Evolutionary conservation across 176 grass and related monocot species (phyloP).

Genomic region (Carex kokanica): DNA sequence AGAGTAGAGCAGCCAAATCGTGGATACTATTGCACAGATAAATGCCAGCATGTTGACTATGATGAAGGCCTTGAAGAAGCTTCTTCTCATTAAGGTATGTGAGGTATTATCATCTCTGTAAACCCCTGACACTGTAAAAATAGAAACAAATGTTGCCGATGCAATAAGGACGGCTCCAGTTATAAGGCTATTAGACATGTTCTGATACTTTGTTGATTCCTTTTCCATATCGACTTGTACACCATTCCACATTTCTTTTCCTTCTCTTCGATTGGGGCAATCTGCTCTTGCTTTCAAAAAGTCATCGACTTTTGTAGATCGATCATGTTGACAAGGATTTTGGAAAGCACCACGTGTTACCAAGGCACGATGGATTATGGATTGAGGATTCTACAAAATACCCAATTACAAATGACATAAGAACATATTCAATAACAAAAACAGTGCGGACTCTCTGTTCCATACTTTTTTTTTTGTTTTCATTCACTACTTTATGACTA

Average conservation of each 20-base stretch:
- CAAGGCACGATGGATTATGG: not conserved
- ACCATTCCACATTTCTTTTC: not conserved
- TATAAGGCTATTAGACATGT: not conserved
- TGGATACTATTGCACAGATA: not conserved
- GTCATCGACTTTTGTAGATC: not conserved
- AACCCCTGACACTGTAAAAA: constrained; percentile 19
- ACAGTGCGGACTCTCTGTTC: not conserved
- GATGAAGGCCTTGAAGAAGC: constrained; percentile 2
- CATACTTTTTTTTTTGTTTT: not conserved
- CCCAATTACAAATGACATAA: not conserved
- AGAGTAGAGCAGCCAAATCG: not conserved
- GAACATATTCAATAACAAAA: not conserved
- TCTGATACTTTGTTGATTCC: constrained; percentile 1
- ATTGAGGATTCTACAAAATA: constrained; percentile 18
- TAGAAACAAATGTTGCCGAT: constrained; percentile 15
- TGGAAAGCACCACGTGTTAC: not conserved
- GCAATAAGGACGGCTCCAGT: constrained; percentile 10
- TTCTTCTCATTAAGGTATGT: not conserved
- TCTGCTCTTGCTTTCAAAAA: not conserved
- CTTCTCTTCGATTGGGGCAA: not conserved
- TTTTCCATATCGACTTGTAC: not conserved
- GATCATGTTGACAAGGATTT: not conserved
- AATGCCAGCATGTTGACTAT: not conserved
- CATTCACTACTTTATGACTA: not conserved
- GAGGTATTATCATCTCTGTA: not conserved